These are phyloP conservation scores for Dentipellis sp. DNA, from an alignment of 768 basidiomycete genomes.

Conservation along the genomic window DNA sequence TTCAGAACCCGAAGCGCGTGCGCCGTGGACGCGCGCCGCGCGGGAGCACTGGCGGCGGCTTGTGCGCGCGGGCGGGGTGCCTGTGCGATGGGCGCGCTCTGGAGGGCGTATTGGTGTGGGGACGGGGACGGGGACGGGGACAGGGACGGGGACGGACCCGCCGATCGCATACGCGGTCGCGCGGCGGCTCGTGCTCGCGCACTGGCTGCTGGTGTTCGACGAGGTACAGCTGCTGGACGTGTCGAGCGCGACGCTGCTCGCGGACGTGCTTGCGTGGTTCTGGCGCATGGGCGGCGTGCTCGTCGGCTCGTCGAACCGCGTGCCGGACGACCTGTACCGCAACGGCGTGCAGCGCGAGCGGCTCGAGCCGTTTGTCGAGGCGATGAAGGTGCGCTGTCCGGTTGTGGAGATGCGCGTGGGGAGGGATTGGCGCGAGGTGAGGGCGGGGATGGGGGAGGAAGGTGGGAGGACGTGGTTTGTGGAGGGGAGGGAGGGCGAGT, in stretches of 20 bases:
- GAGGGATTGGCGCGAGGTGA: constrained; percentile 35
- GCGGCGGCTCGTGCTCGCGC: constrained; percentile 31
- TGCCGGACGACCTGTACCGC: constrained; percentile 45
- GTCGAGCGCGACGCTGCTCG: constrained; percentile 41
- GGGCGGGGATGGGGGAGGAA: constrained; percentile 12
- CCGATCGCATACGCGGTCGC: constrained; percentile 39
- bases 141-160: constrained; percentile 17
- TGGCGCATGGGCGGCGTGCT: constrained; percentile 56
- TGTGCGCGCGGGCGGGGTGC: constrained; percentile 23
- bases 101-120: too few relatives aligned
- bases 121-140: constrained; percentile 9
- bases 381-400: constrained; percentile 43
- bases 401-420: constrained; percentile 35
- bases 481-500: constrained; percentile 14
- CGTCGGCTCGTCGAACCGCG: constrained; percentile 38
- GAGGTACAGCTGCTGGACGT: constrained; percentile 55
- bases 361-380: constrained; percentile 48
- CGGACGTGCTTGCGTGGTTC: constrained; percentile 49
- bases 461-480: constrained; percentile 25
- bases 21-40: constrained; percentile 19
- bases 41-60: constrained; percentile 22
- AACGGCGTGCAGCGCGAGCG: constrained; percentile 49
- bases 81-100: constrained; percentile 23
- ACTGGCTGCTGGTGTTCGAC: constrained; percentile 48
- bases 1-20: constrained; percentile 8